Evolutionary conservation across 2,329 filamentous ascomycete species (phyloP).

Genomic region (Aspergillus nomiae): DNA sequence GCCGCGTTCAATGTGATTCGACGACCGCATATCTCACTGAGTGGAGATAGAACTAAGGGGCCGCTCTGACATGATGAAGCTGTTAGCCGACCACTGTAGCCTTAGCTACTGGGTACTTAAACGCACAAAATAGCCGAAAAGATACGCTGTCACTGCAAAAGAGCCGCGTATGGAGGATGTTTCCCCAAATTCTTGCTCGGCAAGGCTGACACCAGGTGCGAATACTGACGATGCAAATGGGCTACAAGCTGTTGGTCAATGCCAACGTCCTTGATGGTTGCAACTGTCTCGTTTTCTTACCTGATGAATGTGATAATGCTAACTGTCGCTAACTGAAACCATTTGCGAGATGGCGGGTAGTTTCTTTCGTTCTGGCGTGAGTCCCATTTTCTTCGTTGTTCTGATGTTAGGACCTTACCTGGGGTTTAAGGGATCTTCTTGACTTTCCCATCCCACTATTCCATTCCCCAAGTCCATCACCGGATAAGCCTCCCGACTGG

Average conservation of each 20-base stretch:
- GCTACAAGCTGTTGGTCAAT: background rate
- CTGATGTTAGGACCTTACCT: background rate
- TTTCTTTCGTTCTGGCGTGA: slow-evolving; percentile 4
- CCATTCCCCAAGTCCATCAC: background rate
- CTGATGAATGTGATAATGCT: slow-evolving; percentile 17
- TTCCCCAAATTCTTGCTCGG: slow-evolving; percentile 7
- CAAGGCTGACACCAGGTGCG: slow-evolving; percentile 8
- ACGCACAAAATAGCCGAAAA: slow-evolving; percentile 16
- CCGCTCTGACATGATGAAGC: background rate
- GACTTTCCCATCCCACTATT: slow-evolving; percentile 3
- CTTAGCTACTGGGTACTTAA: too few species aligned
- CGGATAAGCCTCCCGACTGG: background rate
- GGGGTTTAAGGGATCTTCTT: background rate
- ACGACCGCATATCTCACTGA: slow-evolving; percentile 14
- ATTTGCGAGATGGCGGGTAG: slow-evolving; percentile 10
- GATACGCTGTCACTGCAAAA: slow-evolving; percentile 11
- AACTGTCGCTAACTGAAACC: slow-evolving; percentile 12
- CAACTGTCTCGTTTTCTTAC: background rate
- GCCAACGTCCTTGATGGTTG: background rate
- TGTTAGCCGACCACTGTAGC: background rate
- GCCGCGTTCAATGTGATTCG: slow-evolving; percentile 7
- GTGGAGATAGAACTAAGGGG: slow-evolving; percentile 13
- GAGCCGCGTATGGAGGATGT: slow-evolving; percentile 11
- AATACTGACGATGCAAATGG: slow-evolving; percentile 19
- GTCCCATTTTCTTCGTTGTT: too few species aligned